Percentiles rank a stretch among this genome's conserved stretches.
These are phyloP conservation scores for Gastrodia elata DNA, from an alignment of 106 monocot species.

Conservation along the genomic window DNA sequence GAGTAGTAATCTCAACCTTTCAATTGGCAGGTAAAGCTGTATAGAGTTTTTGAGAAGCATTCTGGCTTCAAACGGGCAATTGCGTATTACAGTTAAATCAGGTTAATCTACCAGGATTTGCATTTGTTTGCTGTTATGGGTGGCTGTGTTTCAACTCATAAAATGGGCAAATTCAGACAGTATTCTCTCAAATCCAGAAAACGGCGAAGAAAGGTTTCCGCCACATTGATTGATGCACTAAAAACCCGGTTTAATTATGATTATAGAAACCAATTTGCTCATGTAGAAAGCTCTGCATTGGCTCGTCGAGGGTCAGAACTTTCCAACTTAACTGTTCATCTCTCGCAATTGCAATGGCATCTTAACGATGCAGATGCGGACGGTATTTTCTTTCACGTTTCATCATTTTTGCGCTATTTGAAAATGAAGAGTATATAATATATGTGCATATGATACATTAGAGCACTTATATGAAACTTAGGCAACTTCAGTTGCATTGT, in stretches of 20 bases:
- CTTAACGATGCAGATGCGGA: constrained; percentile 43
- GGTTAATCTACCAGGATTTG: not conserved
- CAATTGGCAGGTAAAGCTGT: not conserved
- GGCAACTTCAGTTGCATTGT: not conserved
- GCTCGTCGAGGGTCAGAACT: constrained; percentile 29
- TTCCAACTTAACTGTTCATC: constrained; percentile 55
- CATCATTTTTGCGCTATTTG: not conserved
- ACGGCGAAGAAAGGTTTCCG: constrained; percentile 41
- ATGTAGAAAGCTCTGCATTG: constrained; percentile 29
- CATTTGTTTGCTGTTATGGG: constrained; percentile 34
- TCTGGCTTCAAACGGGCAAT: not conserved
- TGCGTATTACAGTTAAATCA: not conserved
- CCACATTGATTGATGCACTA: constrained; percentile 36
- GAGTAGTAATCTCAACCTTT: not conserved
- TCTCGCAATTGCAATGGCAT: constrained; percentile 65
- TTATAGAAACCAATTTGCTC: constrained; percentile 30
- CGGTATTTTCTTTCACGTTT: constrained; percentile 26
- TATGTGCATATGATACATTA: not conserved
- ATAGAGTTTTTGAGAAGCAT: not conserved
- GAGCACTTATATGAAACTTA: not conserved
- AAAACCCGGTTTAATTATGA: constrained; percentile 20
- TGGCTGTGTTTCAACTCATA: constrained; percentile 42
- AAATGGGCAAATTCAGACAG: constrained; percentile 19
- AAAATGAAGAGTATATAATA: not conserved
- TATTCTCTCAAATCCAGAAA: constrained; percentile 26